Evolutionary conservation across 148 eudicot genomes (phyloP).

Genomic region (Suaeda aralocaspica): DNA sequence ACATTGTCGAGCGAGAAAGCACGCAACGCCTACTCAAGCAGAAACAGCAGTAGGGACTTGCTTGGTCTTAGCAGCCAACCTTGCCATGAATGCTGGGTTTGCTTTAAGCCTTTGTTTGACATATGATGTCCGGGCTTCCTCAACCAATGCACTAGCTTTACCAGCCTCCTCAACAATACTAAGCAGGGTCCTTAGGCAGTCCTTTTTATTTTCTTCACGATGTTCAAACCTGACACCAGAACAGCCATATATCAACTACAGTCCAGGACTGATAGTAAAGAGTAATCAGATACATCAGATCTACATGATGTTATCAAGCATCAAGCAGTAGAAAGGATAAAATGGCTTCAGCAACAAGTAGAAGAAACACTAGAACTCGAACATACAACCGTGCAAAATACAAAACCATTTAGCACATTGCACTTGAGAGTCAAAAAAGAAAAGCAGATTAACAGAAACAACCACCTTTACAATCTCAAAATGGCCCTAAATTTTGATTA

Average conservation of each 20-base stretch:
- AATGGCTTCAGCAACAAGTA: not conserved
- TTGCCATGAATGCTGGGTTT: slow-evolving; percentile 79
- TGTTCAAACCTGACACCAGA: slow-evolving; percentile 68
- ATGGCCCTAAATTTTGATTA: not conserved
- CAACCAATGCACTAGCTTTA: slow-evolving; percentile 67
- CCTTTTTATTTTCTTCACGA: slow-evolving; percentile 97
- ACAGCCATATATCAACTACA: not conserved
- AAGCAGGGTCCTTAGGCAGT: slow-evolving; percentile 79
- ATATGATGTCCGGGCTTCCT: slow-evolving; percentile 53
- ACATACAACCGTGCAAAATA: too few relatives aligned
- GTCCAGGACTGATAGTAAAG: not conserved
- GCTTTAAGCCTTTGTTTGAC: slow-evolving; percentile 75
- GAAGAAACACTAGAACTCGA: too few relatives aligned
- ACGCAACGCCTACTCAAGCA: slow-evolving; percentile 23
- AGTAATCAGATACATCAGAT: not conserved
- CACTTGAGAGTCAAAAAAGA: not conserved
- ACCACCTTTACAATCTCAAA: not conserved
- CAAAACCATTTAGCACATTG: too few relatives aligned
- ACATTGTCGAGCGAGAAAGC: not conserved
- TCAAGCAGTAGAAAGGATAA: not conserved
- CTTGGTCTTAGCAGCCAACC: slow-evolving; percentile 56
- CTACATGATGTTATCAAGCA: not conserved
- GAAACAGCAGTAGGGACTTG: slow-evolving; percentile 32
- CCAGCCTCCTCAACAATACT: slow-evolving; percentile 80
- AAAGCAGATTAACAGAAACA: not conserved